Evolutionary conservation across 179 eudicot species (phyloP).

Genomic region (Actinidia arguta): DNA sequence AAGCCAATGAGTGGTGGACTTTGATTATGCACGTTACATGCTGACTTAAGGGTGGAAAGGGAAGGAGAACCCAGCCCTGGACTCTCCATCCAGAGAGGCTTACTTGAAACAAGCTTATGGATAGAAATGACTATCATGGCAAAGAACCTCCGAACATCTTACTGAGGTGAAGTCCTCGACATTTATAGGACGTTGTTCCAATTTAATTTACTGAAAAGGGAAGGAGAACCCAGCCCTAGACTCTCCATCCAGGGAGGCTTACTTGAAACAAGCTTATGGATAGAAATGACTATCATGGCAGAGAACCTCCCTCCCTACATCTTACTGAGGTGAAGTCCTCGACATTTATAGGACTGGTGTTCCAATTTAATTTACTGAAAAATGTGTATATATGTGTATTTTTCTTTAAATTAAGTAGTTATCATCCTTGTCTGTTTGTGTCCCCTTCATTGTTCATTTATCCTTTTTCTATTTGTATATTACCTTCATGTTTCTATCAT

Average conservation of each 20-base stretch:
- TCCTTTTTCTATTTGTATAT: background rate
- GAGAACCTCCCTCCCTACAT: constrained; percentile 70
- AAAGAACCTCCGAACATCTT: constrained; percentile 67
- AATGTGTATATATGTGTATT: background rate
- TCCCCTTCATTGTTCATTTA: background rate
- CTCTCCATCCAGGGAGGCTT: too few relatives aligned
- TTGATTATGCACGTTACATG: too few relatives aligned
- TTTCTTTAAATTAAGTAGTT: background rate
- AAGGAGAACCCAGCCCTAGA: too few relatives aligned
- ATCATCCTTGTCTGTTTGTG: background rate
- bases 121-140: constrained; percentile 76
- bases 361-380: background rate
- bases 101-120: too few relatives aligned
- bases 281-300: constrained; percentile 75
- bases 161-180: constrained; percentile 42
- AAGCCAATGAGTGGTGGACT: too few relatives aligned
- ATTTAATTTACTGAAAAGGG: background rate
- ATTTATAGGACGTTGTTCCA: background rate
- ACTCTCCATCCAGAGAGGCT: too few relatives aligned
- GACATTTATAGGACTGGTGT: background rate
- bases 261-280: too few relatives aligned
- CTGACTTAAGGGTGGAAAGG: too few relatives aligned
- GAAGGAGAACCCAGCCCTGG: too few relatives aligned
- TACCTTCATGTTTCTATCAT: background rate
- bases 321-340: constrained; percentile 49